Base-by-base conservation (phyloP, 1,284 basidiomycete genomes). In the Megacollybia platyphylla region DNA sequence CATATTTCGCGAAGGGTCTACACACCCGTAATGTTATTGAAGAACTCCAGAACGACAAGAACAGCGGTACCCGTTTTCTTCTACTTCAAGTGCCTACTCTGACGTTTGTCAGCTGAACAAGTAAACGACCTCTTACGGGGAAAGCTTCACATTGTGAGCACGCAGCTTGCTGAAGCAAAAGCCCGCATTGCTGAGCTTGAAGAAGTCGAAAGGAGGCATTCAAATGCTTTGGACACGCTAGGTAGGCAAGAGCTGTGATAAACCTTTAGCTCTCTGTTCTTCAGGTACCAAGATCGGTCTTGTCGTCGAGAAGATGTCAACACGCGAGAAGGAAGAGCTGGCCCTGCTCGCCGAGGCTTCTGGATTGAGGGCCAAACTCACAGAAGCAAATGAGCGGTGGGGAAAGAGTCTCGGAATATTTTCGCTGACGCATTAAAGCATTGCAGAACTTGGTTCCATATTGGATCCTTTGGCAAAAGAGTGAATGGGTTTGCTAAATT, bases 81-180 rank as follows among this genome's bases (percentile, higher is more conserved):
- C 38, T 6, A 7, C 3, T 10, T 37, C 18, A 39, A 11, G 15
- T 15, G 18, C 39, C 7, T 44, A 37, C 39, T 37, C 7, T 43
- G 15, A 34, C 26, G 18, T 45, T 49, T 46, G 17, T n/a, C 39
- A 75, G 72, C 72, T 3, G 62, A 68, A 46, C 64, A 72, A 46
- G 71, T 75, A 28, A 67, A 62, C 15, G 71, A 74, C 40, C 52
- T 74, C 7, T 58, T 74, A 3, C 65, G 71, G n/a, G 67, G 71
- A 46, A 72, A 72, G 45, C 54, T 73, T 1, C 62, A 70, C 32
- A 51, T 59, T 38, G 60, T 69, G 44, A 60, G 64, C 2, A 56
- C 63, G 3, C 63, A 70, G 42, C 49, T 76, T 0, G 64, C 61
- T 6, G 66, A 71, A 42, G 52, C 64, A 0, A 62, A 62, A 45